Conservation (phyloP, 2,329 filamentous ascomycete genomes). For the Diaporthe capsici region DNA sequence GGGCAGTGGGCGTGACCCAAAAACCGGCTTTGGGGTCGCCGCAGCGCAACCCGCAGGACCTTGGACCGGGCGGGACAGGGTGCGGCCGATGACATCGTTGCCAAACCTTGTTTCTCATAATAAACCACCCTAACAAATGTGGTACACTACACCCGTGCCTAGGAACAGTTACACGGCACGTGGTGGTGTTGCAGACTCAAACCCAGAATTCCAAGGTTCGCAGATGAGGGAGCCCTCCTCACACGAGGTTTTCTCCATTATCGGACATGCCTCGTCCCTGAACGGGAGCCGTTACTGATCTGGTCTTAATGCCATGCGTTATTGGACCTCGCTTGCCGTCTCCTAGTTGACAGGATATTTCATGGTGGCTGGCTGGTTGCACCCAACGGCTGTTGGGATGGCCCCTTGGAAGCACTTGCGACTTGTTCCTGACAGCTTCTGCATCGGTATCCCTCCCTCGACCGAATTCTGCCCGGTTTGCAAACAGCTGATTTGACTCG, state of each 20-base stretch:
- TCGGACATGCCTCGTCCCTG: slow-evolving; percentile 26
- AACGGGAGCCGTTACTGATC: not conserved
- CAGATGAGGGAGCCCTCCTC: slow-evolving; percentile 15
- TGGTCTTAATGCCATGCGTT: slow-evolving; percentile 9
- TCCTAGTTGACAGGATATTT: not conserved
- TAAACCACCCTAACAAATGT: not conserved
- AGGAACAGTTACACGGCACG: slow-evolving; percentile 26
- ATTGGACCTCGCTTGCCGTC: not conserved
- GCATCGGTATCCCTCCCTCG: slow-evolving; percentile 27
- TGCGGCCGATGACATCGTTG: slow-evolving; percentile 34
- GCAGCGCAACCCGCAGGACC: slow-evolving; percentile 17
- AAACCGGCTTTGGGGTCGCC: slow-evolving; percentile 36
- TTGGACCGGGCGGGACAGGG: not conserved
- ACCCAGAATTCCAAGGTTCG: slow-evolving; percentile 8
- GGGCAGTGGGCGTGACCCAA: slow-evolving; percentile 9
- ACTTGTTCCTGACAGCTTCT: slow-evolving; percentile 6
- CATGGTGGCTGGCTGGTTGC: slow-evolving; percentile 22
- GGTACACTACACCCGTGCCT: not conserved
- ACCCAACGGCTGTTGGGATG: not conserved
- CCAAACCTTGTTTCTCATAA: slow-evolving; percentile 21
- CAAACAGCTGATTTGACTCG: slow-evolving; percentile 12
- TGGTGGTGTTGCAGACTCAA: slow-evolving; percentile 10
- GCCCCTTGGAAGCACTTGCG: not conserved
- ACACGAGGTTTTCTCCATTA: slow-evolving; percentile 23
- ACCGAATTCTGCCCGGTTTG: not conserved